Evolutionary conservation across 2,329 filamentous ascomycete species (phyloP).

Genomic region (Epichloe coenophiala): DNA sequence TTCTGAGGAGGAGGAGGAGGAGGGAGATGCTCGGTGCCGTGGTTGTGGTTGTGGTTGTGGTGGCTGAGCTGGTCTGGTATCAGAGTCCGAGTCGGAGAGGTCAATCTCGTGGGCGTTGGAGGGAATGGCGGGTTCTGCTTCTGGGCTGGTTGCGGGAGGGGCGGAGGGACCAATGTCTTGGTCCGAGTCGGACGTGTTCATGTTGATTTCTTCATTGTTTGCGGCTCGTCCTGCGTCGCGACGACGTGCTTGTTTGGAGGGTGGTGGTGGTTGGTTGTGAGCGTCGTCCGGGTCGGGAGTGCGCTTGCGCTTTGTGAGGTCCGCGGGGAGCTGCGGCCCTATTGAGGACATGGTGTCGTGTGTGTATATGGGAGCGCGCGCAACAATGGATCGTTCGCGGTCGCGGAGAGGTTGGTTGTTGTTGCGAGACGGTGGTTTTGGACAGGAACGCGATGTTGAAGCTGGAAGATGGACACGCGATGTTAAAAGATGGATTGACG

Average conservation of each 20-base stretch:
- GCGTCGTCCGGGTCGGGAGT: conserved; percentile 22
- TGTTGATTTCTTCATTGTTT: conserved; percentile 25
- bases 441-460: too few species aligned
- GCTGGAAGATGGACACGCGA: too few species aligned
- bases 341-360: conserved; percentile 46
- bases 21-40: conserved; percentile 26
- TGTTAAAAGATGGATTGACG: too few species aligned
- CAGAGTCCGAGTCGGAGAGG: conserved; percentile 9
- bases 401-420: background rate
- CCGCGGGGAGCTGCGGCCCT: conserved; percentile 56
- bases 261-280: conserved; percentile 20
- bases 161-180: conserved; percentile 22
- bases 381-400: background rate
- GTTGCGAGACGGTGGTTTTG: background rate
- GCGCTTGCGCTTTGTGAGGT: conserved; percentile 51
- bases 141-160: conserved; percentile 10
- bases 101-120: background rate
- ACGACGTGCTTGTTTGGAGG: conserved; percentile 5
- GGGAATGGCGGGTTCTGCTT: background rate
- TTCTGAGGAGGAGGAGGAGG: conserved; percentile 23
- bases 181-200: conserved; percentile 21
- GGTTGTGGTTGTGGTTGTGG: conserved; percentile 17
- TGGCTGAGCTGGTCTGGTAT: background rate
- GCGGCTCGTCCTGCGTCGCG: background rate
- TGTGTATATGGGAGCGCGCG: background rate